Base-by-base conservation (phyloP, 129 eudicot species). In the Flaveria brownii region DNA sequence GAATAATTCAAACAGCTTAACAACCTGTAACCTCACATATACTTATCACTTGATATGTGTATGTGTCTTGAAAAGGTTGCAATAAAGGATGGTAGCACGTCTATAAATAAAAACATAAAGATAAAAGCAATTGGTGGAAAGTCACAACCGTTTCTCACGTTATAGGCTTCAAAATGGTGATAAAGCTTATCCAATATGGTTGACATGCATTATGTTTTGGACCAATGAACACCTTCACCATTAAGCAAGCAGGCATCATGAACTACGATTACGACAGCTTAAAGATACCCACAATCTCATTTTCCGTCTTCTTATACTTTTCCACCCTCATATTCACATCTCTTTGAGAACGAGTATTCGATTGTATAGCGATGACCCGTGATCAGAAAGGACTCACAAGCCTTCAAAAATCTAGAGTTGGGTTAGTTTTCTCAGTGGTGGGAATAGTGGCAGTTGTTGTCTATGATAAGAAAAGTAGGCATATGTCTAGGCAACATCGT, bases 31-130 rank as follows among this genome's bases (percentile, higher is more conserved):
- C 22, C 20, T 14, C 20, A 52, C 9, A 52, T 3, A n/a, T 52
- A 52, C 9, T 15, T 52, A 52, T 15, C 22, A 30, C 22, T 52
- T 14, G 41, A 51, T 67, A 28, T n/a, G 10, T 46, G 12, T 62
- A 91, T 92, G 87, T 86, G 83, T 45, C 88, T 93, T 51, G 98
- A 90, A 84, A 88, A 79, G 82, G 98, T 96, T 5, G 94, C 93
- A 69, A 68, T 77, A 42, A 50, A 71, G 26, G 26, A 25, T 25
- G 26, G 26, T 1, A 25, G 26, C 26, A 25, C 26, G 26, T 1
- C 26, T 1, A 25, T 0, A 25, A 25, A 25, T 56, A 86, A 74
- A 57, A 74, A 80, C 0, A 20, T 20, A 20, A 20, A 20, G 26
- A 25, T 49, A 71, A 39, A 56, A 72, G 36, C 64, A 82, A 80